Base-by-base conservation (phyloP, 2,329 filamentous ascomycete species). In the Microcera coccophila region DNA sequence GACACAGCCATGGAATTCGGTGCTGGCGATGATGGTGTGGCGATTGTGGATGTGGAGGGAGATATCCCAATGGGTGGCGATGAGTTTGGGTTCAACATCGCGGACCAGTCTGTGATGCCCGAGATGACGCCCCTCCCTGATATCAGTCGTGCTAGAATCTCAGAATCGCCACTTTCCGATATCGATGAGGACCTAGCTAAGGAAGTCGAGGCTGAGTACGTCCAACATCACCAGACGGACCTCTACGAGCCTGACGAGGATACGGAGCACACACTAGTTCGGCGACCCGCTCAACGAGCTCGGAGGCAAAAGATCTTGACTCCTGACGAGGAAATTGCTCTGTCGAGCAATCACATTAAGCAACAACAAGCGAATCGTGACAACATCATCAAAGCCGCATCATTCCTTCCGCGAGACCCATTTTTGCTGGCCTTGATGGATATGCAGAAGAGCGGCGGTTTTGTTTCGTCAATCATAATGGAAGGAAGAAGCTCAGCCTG, bases 361-460 rank as follows among this genome's bases (percentile, higher is more conserved):
- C 82, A 86, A 51, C 89, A 94, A 62, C 90, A 95, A 62, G 77
- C 82, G 44, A 88, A 95, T 62, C 85, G 87, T 51, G 85, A 88
- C 35, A 88, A 85, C 58, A 97, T 97, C 48, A 74, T 95, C 44
- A 90, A 86, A 66, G 79, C 85, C 2, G 82, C 87, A 5, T 82
- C 83, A 1, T 95, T 94, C 66, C 73, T 98, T 34, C 89, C 91
- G 2, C 82, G 87, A 29, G 90, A 98, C 54, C 88, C 90, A 2
- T 82, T 91, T 41, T 75, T 97, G 12, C 76, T 97, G 21, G 87
- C 89, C 24, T 72, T 98, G 17, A 85, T 95, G 73, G 88, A 90
- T 56, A 85, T 96, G 78, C 93, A 96, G 65, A 90, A 86, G 69
- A 89, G 79, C 41, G 91, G 93, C 41, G 87, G 83, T 29, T 97